phyloP scores from a whole-genome alignment of 805 yeast genomes.

The Maudiozyma bulderi region DNA sequence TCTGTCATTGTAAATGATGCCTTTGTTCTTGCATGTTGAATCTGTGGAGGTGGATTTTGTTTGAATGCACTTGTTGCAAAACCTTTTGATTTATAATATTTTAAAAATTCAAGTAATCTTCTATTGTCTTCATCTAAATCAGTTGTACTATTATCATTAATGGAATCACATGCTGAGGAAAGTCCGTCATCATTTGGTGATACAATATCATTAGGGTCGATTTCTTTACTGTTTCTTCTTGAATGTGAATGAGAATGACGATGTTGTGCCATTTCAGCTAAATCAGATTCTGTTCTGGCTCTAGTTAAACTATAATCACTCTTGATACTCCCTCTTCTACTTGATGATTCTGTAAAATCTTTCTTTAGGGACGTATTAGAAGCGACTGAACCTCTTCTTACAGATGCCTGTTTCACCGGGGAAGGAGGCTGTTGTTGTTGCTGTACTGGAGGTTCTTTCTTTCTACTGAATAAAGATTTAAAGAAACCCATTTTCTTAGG shows the following conservation, averaged over 20 bases:
- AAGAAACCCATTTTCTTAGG: slow-evolving; percentile 30
- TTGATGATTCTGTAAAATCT: neutral
- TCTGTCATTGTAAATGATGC: slow-evolving; percentile 20
- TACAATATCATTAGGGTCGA: neutral
- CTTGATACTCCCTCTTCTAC: neutral
- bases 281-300: slow-evolving; percentile 15
- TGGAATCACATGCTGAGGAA: slow-evolving; percentile 1
- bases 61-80: slow-evolving; percentile 18
- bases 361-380: too few species aligned
- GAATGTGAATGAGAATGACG: slow-evolving; percentile 3
- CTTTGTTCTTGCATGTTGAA: slow-evolving; percentile 6
- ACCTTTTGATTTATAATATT: slow-evolving; percentile 28
- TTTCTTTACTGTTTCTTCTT: neutral
- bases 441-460: neutral
- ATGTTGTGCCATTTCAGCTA: slow-evolving; percentile 2
- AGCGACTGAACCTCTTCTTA: too few species aligned
- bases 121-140: slow-evolving; percentile 34
- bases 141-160: neutral
- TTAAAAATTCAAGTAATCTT: slow-evolving; percentile 37
- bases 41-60: slow-evolving; percentile 9
- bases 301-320: slow-evolving; percentile 5
- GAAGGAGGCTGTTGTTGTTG: neutral
- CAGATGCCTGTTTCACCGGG: too few species aligned
- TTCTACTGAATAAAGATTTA: slow-evolving; percentile 24
- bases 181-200: neutral